Percentiles rank a stretch among this genome's conserved stretches.
phyloP scores from a whole-genome alignment of 2,329 filamentous ascomycete species.

The Ophiostoma ulmi region DNA sequence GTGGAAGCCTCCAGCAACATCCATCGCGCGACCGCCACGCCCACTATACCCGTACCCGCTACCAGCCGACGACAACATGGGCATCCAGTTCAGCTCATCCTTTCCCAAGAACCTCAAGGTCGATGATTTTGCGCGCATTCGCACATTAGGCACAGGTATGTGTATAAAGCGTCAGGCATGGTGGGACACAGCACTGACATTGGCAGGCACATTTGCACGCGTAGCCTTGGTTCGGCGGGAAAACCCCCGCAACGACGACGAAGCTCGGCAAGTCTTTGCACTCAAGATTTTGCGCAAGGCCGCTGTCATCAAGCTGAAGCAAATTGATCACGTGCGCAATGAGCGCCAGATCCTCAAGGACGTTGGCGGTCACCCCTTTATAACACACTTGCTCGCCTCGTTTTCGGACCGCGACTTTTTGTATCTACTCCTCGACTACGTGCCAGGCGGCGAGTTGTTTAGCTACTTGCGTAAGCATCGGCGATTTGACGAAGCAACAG shows the following conservation, averaged over 20 bases:
- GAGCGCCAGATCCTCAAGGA: conserved; percentile 73
- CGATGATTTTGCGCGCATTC: conserved; percentile 65
- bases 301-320: conserved; percentile 74
- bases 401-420: conserved; percentile 75
- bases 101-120: conserved; percentile 27
- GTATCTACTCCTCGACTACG: conserved; percentile 80
- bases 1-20: neutral
- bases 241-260: conserved; percentile 43
- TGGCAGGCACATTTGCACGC: conserved; percentile 68
- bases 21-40: neutral
- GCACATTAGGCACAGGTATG: conserved; percentile 62
- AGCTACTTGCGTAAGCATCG: conserved; percentile 72
- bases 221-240: conserved; percentile 71
- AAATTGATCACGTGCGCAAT: conserved; percentile 80
- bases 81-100: neutral
- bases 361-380: conserved; percentile 76
- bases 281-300: conserved; percentile 73
- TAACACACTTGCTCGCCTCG: conserved; percentile 70
- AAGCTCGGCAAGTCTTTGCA: conserved; percentile 65
- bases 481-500: conserved; percentile 71
- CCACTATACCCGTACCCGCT: neutral
- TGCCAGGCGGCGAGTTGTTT: conserved; percentile 79
- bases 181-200: conserved; percentile 35
- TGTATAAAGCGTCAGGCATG: conserved; percentile 36
- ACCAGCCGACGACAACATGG: neutral